These are phyloP conservation scores for Pseudogymnoascus sp. DNA, from an alignment of 2,329 filamentous ascomycete genomes.

Conservation along the genomic window DNA sequence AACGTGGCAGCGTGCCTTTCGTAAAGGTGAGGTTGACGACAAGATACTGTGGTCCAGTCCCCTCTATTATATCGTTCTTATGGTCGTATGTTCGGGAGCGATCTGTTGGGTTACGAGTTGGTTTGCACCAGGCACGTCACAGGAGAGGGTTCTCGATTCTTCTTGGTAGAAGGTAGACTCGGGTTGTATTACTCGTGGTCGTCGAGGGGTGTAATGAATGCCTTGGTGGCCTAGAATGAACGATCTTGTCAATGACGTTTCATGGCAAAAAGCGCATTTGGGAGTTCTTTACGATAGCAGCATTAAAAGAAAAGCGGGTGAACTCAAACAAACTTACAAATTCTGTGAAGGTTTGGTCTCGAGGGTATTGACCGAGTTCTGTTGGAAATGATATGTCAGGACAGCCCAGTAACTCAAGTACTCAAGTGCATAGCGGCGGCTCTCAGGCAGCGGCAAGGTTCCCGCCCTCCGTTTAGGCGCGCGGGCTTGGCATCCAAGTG, in stretches of 20 bases:
- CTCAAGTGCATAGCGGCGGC: conserved; percentile 5
- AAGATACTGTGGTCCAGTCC: not conserved
- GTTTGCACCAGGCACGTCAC: not conserved
- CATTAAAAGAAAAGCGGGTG: not conserved
- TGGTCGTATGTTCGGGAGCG: not conserved
- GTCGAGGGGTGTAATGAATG: not conserved
- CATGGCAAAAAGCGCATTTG: not conserved
- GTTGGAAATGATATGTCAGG: conserved; percentile 7
- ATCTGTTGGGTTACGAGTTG: not conserved
- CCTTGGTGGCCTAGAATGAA: not conserved
- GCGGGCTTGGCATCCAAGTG: conserved; percentile 1
- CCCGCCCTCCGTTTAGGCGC: not conserved
- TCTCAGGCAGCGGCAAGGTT: conserved; percentile 2
- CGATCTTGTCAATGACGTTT: conserved; percentile 6
- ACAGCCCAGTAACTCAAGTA: not conserved
- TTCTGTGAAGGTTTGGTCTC: not conserved
- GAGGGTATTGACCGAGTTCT: conserved; percentile 1
- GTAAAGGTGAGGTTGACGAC: not conserved
- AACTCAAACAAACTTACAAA: conserved; percentile 1
- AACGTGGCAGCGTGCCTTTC: conserved; percentile 6
- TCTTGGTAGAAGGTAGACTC: not conserved
- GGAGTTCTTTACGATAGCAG: not conserved
- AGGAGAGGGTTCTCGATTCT: not conserved
- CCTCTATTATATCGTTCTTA: not conserved
- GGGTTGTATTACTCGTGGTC: not conserved